Base-by-base conservation (phyloP, 495 filamentous ascomycete genomes). In the Pyrenula aspistea region DNA sequence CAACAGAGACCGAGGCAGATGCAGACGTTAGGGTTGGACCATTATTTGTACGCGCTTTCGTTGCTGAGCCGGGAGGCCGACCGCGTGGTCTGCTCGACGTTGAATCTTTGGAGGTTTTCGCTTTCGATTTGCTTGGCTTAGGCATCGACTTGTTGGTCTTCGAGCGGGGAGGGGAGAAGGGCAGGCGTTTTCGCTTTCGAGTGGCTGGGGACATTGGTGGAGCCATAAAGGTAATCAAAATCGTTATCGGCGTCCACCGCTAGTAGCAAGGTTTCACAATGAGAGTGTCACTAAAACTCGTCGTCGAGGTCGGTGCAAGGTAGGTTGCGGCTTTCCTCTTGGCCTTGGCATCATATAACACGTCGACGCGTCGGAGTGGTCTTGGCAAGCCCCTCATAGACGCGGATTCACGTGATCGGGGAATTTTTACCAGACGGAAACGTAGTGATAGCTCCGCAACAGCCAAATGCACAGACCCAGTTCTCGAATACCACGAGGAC, bases 401-500 rank as follows among this genome's bases (percentile, higher is more conserved):
- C n/a, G n/a, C n/a, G n/a, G n/a, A n/a, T n/a, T n/a, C n/a, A n/a
- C n/a, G n/a, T n/a, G n/a, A n/a, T n/a, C n/a, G n/a, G n/a, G n/a
- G n/a, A n/a, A n/a, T n/a, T n/a, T n/a, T n/a, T n/a, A n/a, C n/a
- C n/a, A n/a, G 31, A 15, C 31, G 31, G 31, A 42, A 8, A 4
- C 31, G 15, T 42, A 15, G 15, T 42, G 31, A 42, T 42, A 15
- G 31, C 31, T 42, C 31, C 31, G 31, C 31, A 42, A 42, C 56
- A n/a, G 22, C 24, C 56, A 48, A 60, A 68, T 21, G 22, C 50
- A 12, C 55, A 12, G 24, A 58, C 49, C 63, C 91, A 2, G 67
- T 92, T 58, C 73, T 95, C 57, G 92, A 96, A 22, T 95, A 89
- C 67, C 77, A 85, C 56, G 87, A 91, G 49, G 85, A 86, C 55